A percentile compares a stretch with the other conserved stretches of the same genome.
Evolutionary conservation across 2,329 filamentous ascomycete species (phyloP).

Genomic region (Rhexocercosporidium sp.): DNA sequence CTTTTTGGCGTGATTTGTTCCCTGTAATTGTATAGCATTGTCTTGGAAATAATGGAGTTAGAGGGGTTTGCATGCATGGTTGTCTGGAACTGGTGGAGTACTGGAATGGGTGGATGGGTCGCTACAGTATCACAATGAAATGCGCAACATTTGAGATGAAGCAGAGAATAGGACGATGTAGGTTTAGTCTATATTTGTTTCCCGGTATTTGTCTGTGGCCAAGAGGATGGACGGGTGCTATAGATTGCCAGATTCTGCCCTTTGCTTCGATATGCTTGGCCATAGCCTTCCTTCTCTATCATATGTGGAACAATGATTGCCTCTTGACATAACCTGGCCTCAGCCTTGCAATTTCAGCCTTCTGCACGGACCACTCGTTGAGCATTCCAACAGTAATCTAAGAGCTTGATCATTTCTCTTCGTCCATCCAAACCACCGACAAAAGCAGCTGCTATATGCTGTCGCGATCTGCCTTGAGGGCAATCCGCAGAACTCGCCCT

Average conservation of each 20-base stretch:
- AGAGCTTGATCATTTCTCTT: background rate
- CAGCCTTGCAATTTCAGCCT: background rate
- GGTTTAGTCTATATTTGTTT: background rate
- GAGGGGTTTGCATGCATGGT: background rate
- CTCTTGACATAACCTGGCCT: too few species aligned
- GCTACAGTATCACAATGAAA: background rate
- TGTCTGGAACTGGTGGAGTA: slow-evolving; percentile 4
- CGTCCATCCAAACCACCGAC: background rate
- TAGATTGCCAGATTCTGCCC: too few species aligned
- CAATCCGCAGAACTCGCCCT: slow-evolving; percentile 17
- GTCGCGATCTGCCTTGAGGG: slow-evolving; percentile 32
- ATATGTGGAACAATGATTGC: too few species aligned
- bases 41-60: background rate
- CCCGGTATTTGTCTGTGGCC: too few species aligned
- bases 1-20: slow-evolving; percentile 48
- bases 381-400: background rate
- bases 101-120: background rate
- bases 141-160: background rate
- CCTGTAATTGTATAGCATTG: background rate
- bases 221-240: too few species aligned
- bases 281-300: too few species aligned
- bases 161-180: background rate
- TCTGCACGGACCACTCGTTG: slow-evolving; percentile 12
- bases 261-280: too few species aligned
- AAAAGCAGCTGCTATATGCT: slow-evolving; percentile 33